Base-by-base conservation (phyloP, 2,329 filamentous ascomycete genomes). In the Metarhizium rileyi region DNA sequence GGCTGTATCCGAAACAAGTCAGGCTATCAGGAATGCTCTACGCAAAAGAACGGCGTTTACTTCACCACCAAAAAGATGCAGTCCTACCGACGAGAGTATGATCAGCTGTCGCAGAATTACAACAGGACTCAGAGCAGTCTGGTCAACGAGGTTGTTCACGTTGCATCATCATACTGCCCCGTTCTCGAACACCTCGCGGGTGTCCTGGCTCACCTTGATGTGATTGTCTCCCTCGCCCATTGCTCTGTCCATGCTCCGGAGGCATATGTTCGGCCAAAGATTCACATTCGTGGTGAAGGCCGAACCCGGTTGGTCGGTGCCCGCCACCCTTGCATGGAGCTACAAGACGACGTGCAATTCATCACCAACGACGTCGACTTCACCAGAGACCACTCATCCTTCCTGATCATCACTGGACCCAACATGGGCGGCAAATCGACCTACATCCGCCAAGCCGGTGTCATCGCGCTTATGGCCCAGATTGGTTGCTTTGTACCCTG, bases 391-490 rank as follows among this genome's bases (percentile, higher is more conserved):
- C 76, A 80, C 44, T 95, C 89, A 0, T 90, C 91, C 3, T 97
- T 98, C 69, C 76, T 96, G 36, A 91, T 96, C 70, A 96, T 97
- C 64, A 97, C 91, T 0, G 93, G 93, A 0, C 93, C 93, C 46
- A 98, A 98, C 69, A 98, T 98, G 93, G 94, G 93, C 58, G 93
- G 93, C 59, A 98, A 98, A 71, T 95, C 89, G 8, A 98, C 91
- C 0, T 98, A 96, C 65, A 98, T 98, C 62, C 86, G 94, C 18
- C 93, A 97, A 66, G 94, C 95, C 22, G 93, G 91, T 28, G 93
- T 96, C 48, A 93, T 98, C 52, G 91, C 93, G 1, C 78, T 98
- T 33, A 95, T 98, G 90, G 93, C 93, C 0, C 93, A 98, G 65
- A 83, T 95, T 20, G 93, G 93, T 49, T 95, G 90, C 67, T 98